Conservation (phyloP, 2,329 filamentous ascomycete genomes). For the Tolypocladium album region DNA sequence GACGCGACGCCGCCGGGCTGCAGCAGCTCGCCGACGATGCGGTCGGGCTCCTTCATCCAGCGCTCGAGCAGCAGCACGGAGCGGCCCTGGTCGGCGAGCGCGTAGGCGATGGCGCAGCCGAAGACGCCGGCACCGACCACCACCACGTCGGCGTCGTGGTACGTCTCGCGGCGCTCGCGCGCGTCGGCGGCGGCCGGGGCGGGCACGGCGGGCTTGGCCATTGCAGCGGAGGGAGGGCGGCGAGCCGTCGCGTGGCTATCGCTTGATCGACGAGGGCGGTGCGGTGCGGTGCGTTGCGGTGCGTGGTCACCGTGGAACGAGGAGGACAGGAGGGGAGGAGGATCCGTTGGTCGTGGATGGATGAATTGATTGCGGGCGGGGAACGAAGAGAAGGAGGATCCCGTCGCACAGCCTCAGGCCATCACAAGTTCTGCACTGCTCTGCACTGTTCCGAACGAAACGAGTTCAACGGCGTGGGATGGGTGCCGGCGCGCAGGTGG, state of each 20-base stretch:
- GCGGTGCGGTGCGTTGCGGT: too few relatives aligned
- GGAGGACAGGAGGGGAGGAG: neutral
- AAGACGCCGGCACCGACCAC: slow-evolving; percentile 87
- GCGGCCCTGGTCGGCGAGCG: slow-evolving; percentile 79
- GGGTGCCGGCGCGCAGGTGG: neutral
- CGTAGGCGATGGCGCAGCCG: slow-evolving; percentile 75
- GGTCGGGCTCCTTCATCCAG: slow-evolving; percentile 83
- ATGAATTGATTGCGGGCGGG: neutral
- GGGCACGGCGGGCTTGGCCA: neutral
- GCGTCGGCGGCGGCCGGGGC: slow-evolving; percentile 22
- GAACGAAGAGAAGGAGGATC: neutral
- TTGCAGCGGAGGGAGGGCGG: neutral
- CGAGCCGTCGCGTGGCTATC: neutral
- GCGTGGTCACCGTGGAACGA: neutral
- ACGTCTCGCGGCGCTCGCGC: slow-evolving; percentile 34
- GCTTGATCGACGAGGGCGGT: neutral
- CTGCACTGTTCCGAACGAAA: neutral
- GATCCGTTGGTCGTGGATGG: neutral
- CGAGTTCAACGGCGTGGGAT: neutral
- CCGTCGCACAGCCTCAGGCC: neutral
- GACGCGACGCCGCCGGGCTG: slow-evolving; percentile 85
- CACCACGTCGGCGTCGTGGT: slow-evolving; percentile 70
- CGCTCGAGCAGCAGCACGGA: slow-evolving; percentile 84
- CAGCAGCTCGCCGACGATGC: slow-evolving; percentile 90
- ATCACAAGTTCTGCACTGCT: neutral